These are phyloP conservation scores for Pythium chondricola DNA, from an alignment of 352 stramenopile genomes.

Conservation along the genomic window DNA sequence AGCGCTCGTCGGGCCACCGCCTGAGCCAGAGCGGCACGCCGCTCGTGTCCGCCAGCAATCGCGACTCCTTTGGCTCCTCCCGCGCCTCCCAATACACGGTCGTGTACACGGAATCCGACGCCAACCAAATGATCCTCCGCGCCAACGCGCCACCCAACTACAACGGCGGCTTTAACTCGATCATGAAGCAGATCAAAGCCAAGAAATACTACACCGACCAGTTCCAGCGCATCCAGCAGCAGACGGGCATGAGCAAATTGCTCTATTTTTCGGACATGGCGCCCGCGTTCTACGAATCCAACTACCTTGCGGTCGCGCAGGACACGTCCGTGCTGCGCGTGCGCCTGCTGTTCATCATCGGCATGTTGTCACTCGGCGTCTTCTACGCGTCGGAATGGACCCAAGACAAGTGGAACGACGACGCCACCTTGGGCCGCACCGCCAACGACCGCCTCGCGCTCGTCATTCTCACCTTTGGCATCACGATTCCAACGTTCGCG, in stretches of 20 bases:
- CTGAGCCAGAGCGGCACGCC: slow-evolving; percentile 22
- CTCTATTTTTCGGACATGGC: slow-evolving; percentile 58
- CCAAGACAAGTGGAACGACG: slow-evolving; percentile 33
- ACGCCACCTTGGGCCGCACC: slow-evolving; percentile 25
- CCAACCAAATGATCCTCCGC: slow-evolving; percentile 57
- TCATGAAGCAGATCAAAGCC: slow-evolving; percentile 75
- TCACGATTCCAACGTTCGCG: slow-evolving; percentile 48
- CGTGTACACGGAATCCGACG: slow-evolving; percentile 48
- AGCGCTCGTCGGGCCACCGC: slow-evolving; percentile 3
- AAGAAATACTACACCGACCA: slow-evolving; percentile 76
- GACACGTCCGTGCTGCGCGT: slow-evolving; percentile 43
- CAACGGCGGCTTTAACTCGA: slow-evolving; percentile 53
- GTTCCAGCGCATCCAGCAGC: slow-evolving; percentile 75
- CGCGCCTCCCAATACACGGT: slow-evolving; percentile 7
- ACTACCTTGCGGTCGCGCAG: slow-evolving; percentile 52
- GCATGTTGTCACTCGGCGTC: slow-evolving; percentile 39
- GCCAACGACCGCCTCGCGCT: slow-evolving; percentile 36
- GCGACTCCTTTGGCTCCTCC: slow-evolving; percentile 13
- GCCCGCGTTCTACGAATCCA: slow-evolving; percentile 56
- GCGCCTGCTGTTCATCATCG: slow-evolving; percentile 54
- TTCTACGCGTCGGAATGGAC: slow-evolving; percentile 55
- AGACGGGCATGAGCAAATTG: slow-evolving; percentile 57
- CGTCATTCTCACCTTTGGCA: slow-evolving; percentile 48
- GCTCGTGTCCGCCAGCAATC: slow-evolving; percentile 8
- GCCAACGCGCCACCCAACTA: slow-evolving; percentile 68